Base-by-base conservation (phyloP, 129 eudicot species). In the Kitagawia praeruptora region DNA sequence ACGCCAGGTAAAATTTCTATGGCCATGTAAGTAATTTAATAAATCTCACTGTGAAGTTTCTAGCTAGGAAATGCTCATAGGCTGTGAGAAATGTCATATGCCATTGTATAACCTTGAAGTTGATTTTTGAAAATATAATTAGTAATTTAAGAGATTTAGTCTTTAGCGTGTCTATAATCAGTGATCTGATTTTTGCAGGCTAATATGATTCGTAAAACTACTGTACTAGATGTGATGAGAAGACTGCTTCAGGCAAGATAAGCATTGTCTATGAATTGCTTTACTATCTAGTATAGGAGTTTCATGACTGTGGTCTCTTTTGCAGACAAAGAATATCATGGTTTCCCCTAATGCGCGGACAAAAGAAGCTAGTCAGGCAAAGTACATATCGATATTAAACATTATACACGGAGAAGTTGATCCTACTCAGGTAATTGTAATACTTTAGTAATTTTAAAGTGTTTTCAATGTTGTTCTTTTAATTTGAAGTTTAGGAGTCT, bases 191-290 rank as follows among this genome's bases (percentile, higher is more conserved):
- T 44, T 80, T 85, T 79, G 85, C 95, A 96, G 99, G 99, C 99
- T 61, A 96, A 92, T 85, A 89, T 96, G 80, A 92, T 96, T 63
- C 97, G 99, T 18, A 96, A 96, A 92, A 96, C 99, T 42, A 96
- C 99, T n/a, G 99, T 96, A 8, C 86, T 96, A 58, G 99, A 96
- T 86, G 99, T 96, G 83, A 96, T 96, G 99, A 92, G 99, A 90
- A 92, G 99, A 84, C 99, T 96, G 86, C 97, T 96, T 64, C 99
- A 96, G 95, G 99, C 78, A 90, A 90, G 93, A 66, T 27, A 79
- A 75, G 69, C 53, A 38, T 37, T 23, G 12, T 38, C 31, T 58
- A 16, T 53, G 0, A 16, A 40, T 69, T 75, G 19, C 39, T 81
- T 80, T 8, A 75, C 75, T 40, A 44, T 56, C 75, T 44, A n/a